phyloP scores from a whole-genome alignment of 2,329 filamentous ascomycete species.

The Ophiostoma perfectum region DNA sequence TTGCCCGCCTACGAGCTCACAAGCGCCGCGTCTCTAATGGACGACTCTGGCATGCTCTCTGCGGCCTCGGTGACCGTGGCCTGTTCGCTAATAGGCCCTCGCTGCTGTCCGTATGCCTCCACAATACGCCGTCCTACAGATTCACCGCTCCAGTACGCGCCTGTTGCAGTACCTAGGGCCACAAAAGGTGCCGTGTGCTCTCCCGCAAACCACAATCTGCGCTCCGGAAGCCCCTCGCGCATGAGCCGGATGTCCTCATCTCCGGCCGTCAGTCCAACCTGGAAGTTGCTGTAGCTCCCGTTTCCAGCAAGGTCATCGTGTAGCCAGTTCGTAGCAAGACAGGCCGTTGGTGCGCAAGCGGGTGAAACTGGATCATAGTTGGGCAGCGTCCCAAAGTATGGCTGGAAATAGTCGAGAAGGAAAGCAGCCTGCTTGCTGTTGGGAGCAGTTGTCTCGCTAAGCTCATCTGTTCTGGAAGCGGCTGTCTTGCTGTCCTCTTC shows the following conservation, averaged over 20 bases:
- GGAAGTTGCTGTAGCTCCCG: conserved; percentile 83
- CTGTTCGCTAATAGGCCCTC: neutral
- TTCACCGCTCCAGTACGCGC: conserved; percentile 89
- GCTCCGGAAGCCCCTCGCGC: conserved; percentile 56
- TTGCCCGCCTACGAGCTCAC: neutral
- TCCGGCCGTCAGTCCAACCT: conserved; percentile 63
- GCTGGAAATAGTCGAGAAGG: conserved; percentile 63
- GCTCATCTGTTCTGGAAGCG: neutral
- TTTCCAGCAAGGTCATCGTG: conserved; percentile 72
- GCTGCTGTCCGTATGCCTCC: conserved; percentile 41
- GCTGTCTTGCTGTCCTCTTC: neutral
- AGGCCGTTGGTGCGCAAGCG: conserved; percentile 56
- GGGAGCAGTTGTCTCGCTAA: conserved; percentile 28
- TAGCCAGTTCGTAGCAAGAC: conserved; percentile 71
- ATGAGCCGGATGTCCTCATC: conserved; percentile 66
- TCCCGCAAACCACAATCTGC: conserved; percentile 77
- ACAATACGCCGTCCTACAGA: conserved; percentile 62
- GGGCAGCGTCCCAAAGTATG: conserved; percentile 72
- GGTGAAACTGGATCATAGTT: conserved; percentile 52
- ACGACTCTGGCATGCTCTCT: conserved; percentile 6
- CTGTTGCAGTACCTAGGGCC: conserved; percentile 79
- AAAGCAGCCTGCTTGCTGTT: conserved; percentile 47
- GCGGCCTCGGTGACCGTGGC: conserved; percentile 34
- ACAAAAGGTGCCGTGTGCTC: conserved; percentile 90
- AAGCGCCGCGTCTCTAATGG: neutral